Evolutionary conservation across 306 rosid genomes (phyloP), one percentile per base, ranked within the genome.

Genomic region (Casuarina cunninghamiana): DNA sequence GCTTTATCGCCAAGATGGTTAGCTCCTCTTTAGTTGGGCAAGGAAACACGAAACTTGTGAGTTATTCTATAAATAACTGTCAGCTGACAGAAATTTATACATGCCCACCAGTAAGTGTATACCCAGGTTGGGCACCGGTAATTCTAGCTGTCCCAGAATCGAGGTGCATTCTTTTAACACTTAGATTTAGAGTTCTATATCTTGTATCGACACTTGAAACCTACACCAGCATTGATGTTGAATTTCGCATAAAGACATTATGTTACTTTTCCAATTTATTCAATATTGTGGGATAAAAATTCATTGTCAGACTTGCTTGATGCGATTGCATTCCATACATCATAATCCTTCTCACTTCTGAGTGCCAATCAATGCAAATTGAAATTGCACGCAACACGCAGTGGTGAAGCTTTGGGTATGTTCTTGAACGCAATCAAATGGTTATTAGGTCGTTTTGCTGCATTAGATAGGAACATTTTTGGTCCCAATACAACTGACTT

Each of bases 11-110:
- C 57, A 53, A 45, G 78, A 53, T 63, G 69, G 74, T 58, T 58
- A 19, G 48, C 71, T n/a, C 66, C 74, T 46, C 51, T 53, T 12
- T 76, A 44, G 69, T 26, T 46, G 44, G 21, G 49, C 78, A 75
- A 38, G 81, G 76, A 74, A 50, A 51, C 80, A 1, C 72, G 35
- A 51, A 79, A 72, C 44, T 60, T 12, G 51, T 38, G 69, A 49
- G 21, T 72, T 68, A 32, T 57, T 74, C 50, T 39, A 66, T 42
- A 19, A 66, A 66, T 42, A 66, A 41, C n/a, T 53, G 51, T 51
- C 58, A 16, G 32, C 54, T 54, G 53, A 77, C 69, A 44, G 11
- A 50, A 48, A 61, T 74, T 68, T 43, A 71, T 77, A 71, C 51
- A 39, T 49, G 57, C 66, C 55, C 43, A 49, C 75, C 60, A 57